Evolutionary conservation across 208 protist genomes (phyloP), one percentile per base, ranked within the genome.

Genomic region (Paratrypanosoma confusum): DNA sequence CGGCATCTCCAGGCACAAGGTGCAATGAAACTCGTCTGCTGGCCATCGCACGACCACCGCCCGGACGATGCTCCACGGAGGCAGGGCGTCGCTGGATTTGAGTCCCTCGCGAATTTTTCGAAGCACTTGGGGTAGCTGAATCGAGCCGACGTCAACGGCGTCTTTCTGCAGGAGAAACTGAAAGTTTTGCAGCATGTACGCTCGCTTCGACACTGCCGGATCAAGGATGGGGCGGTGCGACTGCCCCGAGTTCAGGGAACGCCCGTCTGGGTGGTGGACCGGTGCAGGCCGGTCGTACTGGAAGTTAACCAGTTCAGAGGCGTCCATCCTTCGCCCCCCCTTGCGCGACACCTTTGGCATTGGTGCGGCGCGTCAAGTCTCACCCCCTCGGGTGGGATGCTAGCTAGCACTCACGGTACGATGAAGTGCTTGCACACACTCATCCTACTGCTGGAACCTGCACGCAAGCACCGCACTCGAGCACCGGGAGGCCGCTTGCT

Each of bases 161-260:
- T 92, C 82, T n/a, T 33, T 26, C 23, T 73, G 66, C 4, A 92
- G 51, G n/a, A 92, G 62, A 57, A 88, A 84, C 65, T 92, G 82
- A 55, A 88, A 88, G 49, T 92, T 77, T 37, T 86, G 78, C 33
- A 92, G 63, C 71, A 88, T 83, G 44, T 69, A 92, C n/a, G 68
- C 71, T 1, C 72, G 78, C 39, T 64, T 71, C 22, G 88, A 60
- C 13, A 56, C 54, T 8, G 32, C 43, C 4, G 77, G 20, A 49
- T 85, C 71, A 20, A 80, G 42, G 31, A 32, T 26, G 18, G 50
- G 50, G 5, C 39, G 58, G 39, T 34, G 39, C 3, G 26, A 34
- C n/a, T n/a, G n/a, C n/a, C n/a, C 36, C 32, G 20, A 48, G 74
- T 41, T 39, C 42, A 8, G 53, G 57, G 25, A 50, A 38, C 3